These are phyloP conservation scores for Yamadazyma trypodendri DNA, from an alignment of 1,139 yeast genomes.

Conservation along the genomic window DNA sequence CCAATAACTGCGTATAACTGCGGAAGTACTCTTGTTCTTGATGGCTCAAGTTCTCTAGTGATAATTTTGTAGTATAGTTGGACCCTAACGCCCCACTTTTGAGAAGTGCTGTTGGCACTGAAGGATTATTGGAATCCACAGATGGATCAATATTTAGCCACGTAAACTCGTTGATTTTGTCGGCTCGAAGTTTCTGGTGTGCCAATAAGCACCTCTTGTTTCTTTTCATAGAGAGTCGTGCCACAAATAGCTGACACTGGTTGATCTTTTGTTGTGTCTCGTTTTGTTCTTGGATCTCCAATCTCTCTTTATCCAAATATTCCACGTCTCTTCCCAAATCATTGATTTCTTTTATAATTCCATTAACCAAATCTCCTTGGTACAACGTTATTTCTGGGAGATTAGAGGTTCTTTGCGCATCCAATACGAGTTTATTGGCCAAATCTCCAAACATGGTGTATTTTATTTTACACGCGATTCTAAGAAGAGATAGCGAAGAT, in stretches of 20 bases:
- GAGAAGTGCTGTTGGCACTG: slow-evolving; percentile 6
- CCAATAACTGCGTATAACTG: slow-evolving; percentile 66
- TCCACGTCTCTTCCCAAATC: slow-evolving; percentile 57
- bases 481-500: too few species aligned
- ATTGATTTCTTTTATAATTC: slow-evolving; percentile 56
- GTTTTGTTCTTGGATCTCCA: slow-evolving; percentile 24
- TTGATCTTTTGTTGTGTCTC: slow-evolving; percentile 40
- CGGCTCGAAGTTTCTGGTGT: slow-evolving; percentile 71
- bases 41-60: slow-evolving; percentile 60
- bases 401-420: slow-evolving; percentile 75
- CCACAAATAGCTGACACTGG: slow-evolving; percentile 75
- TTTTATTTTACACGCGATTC: slow-evolving; percentile 1
- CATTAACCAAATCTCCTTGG: slow-evolving; percentile 73
- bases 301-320: slow-evolving; percentile 27
- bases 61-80: slow-evolving; percentile 30
- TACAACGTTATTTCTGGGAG: slow-evolving; percentile 70
- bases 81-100: slow-evolving; percentile 15
- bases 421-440: slow-evolving; percentile 77
- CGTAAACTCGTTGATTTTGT: slow-evolving; percentile 61
- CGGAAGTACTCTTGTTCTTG: slow-evolving; percentile 78
- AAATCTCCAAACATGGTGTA: slow-evolving; percentile 79
- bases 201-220: slow-evolving; percentile 89
- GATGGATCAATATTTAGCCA: slow-evolving; percentile 60
- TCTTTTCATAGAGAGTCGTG: slow-evolving; percentile 78
- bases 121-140: slow-evolving; percentile 13